These are phyloP conservation scores for Talaromyces rugulosus DNA, from an alignment of 2,329 filamentous ascomycete genomes.

Conservation along the genomic window DNA sequence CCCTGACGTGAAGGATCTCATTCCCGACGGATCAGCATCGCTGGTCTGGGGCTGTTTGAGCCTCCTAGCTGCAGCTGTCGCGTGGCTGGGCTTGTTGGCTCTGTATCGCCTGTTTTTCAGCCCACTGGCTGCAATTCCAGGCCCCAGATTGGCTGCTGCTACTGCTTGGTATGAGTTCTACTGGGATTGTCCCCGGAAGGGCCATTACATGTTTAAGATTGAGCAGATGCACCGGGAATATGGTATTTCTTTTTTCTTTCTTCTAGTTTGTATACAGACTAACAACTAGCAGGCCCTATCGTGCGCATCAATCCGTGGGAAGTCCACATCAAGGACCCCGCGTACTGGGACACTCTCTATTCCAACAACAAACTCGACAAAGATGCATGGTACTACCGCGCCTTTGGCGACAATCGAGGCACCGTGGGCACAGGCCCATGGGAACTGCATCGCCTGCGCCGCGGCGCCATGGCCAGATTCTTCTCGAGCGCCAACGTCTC, in stretches of 20 bases:
- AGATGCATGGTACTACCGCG: slow-evolving; percentile 13
- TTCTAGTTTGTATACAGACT: background rate
- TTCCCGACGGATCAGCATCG: background rate
- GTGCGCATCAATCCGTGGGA: slow-evolving; percentile 35
- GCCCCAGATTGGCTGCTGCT: slow-evolving; percentile 20
- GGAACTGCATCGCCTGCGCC: slow-evolving; percentile 39
- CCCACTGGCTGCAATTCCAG: slow-evolving; percentile 23
- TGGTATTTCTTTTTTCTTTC: slow-evolving; percentile 15
- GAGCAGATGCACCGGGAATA: slow-evolving; percentile 24
- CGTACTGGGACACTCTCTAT: slow-evolving; percentile 32
- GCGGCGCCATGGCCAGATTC: slow-evolving; percentile 39
- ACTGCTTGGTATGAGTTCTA: slow-evolving; percentile 26
- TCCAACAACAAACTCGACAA: slow-evolving; percentile 13
- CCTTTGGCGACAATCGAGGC: slow-evolving; percentile 13
- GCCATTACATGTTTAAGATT: slow-evolving; percentile 22
- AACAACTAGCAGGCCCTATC: slow-evolving; percentile 25
- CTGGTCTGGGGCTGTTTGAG: background rate
- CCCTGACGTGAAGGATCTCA: background rate
- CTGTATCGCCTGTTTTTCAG: slow-evolving; percentile 24
- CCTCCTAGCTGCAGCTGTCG: background rate
- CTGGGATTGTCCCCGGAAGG: slow-evolving; percentile 21
- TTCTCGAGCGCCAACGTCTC: slow-evolving; percentile 40
- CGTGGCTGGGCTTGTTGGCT: slow-evolving; percentile 1
- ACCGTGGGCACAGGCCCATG: slow-evolving; percentile 14
- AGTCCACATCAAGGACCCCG: slow-evolving; percentile 32